Evolutionary conservation across 768 basidiomycete genomes (phyloP).

Genomic region (Kwoniella newhampshirensis): DNA sequence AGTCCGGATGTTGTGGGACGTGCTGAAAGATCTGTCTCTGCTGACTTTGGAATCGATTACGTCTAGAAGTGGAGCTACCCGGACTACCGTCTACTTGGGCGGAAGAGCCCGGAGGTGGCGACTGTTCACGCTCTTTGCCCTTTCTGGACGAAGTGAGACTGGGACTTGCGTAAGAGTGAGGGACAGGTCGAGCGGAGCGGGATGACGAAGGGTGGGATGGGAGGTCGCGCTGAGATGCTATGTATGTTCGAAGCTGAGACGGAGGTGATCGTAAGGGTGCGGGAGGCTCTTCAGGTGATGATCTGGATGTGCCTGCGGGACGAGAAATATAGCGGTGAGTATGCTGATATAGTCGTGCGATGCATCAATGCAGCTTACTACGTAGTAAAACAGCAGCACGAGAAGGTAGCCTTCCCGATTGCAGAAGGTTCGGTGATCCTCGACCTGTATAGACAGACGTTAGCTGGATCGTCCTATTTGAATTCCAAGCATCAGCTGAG

Average conservation of each 20-base stretch:
- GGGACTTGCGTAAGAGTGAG: conserved; percentile 1
- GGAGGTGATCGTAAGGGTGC: conserved; percentile 5
- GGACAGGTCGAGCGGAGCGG: not conserved
- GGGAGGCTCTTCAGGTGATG: conserved; percentile 10
- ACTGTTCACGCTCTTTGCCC: conserved; percentile 35
- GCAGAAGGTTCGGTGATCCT: conserved; percentile 3
- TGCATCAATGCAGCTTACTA: conserved; percentile 13
- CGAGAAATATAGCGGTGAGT: too few species aligned
- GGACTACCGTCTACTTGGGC: not conserved
- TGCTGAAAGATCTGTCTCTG: not conserved
- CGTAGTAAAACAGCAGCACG: conserved; percentile 25
- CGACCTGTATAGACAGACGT: not conserved
- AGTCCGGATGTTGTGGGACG: not conserved
- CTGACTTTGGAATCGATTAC: too few species aligned
- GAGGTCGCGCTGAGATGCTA: conserved; percentile 15
- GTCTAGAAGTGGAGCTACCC: too few species aligned
- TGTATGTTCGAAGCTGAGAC: conserved; percentile 27
- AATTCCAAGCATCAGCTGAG: not conserved
- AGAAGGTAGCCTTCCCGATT: conserved; percentile 11
- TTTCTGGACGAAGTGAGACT: conserved; percentile 29
- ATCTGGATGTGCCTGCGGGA: conserved; percentile 11
- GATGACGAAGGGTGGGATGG: conserved; percentile 11
- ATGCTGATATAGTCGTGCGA: too few species aligned
- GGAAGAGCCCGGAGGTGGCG: not conserved
- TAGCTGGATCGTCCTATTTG: not conserved